Evolutionary conservation across 1,284 basidiomycete species (phyloP), one percentile per base, ranked within the genome.

Genomic region (Rhodotorula sp.): DNA sequence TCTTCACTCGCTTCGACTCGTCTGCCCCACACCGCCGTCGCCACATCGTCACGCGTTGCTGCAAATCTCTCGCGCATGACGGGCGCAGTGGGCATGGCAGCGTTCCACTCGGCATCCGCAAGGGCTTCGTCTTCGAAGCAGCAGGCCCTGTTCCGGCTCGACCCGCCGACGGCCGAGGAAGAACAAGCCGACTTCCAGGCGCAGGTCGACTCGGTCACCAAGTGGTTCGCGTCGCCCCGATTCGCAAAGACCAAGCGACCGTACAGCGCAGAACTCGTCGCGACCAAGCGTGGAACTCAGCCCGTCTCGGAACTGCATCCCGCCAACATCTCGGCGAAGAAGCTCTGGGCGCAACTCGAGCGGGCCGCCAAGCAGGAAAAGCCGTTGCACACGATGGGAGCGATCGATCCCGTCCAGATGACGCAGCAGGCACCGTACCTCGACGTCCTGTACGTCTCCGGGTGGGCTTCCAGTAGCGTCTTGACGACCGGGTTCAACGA

Each of bases 391-490:
- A 94, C 91, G 7, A 88, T 93, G 86, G 91, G 91, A 49, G 91
- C 90, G 22, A 88, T 95, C 72, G 93, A 95, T 79, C 93, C 93
- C 0, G 87, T 94, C 6, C 93, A 95, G 82, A 91, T 94, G 88
- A 93, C 93, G 0, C 95, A 99, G 82, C 96, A 97, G 93, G 95
- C 94, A 8, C 86, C 63, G 85, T 87, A 94, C 80, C 91, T 95
- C 78, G 92, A 98, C 79, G 90, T 92, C 42, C 89, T 98, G 49
- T 99, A 99, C 80, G 86, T 99, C 44, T 95, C 91, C 56, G 95
- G 95, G 29, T 99, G 95, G 95, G 92, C 91, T 22, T 86, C 88
- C 49, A 91, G 89, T 56, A 95, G 93, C 71, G 86, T 94, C 69
- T 84, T 93, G 64, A 93, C 91, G 33, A 96, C 94, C 2, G 90